These are phyloP conservation scores for Extremus antarcticus DNA, from an alignment of 495 filamentous ascomycete species.

Conservation along the genomic window DNA sequence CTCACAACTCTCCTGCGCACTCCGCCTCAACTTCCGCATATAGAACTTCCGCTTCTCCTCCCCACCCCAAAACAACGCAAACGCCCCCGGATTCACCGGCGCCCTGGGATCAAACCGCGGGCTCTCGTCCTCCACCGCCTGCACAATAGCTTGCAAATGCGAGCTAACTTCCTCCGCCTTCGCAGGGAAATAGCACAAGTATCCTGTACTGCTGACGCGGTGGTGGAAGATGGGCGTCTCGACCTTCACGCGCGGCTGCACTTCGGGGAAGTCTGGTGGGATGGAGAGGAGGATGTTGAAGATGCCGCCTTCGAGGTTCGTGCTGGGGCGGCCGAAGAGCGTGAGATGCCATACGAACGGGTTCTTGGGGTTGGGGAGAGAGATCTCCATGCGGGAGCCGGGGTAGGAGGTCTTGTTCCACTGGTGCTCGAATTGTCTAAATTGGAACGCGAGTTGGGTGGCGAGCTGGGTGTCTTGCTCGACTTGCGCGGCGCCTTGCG, in stretches of 20 bases:
- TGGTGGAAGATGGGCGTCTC: constrained; percentile 79
- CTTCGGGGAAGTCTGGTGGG: constrained; percentile 83
- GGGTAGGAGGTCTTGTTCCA: constrained; percentile 49
- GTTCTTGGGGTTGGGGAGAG: constrained; percentile 55
- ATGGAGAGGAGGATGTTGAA: constrained; percentile 71
- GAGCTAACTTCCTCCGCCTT: constrained; percentile 67
- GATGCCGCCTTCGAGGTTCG: constrained; percentile 83
- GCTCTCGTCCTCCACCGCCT: constrained; percentile 70
- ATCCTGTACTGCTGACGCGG: constrained; percentile 66
- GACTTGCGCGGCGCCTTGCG: constrained; percentile 52
- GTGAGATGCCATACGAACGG: constrained; percentile 58
- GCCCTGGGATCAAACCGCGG: constrained; percentile 87
- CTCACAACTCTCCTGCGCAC: constrained; percentile 45
- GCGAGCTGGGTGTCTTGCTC: constrained; percentile 63
- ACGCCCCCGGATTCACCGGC: constrained; percentile 76
- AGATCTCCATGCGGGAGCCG: constrained; percentile 44
- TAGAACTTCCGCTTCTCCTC: constrained; percentile 71
- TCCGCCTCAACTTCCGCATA: constrained; percentile 61
- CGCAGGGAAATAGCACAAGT: constrained; percentile 70
- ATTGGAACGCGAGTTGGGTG: constrained; percentile 70
- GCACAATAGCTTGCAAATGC: constrained; percentile 79
- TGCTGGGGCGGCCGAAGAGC: constrained; percentile 88
- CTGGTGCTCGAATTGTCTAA: constrained; percentile 51
- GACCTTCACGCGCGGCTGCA: constrained; percentile 76
- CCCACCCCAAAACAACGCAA: constrained; percentile 77